Evolutionary conservation across 768 basidiomycete species (phyloP), one percentile per base, ranked within the genome.

Genomic region (Boletus rubroflammeus): DNA sequence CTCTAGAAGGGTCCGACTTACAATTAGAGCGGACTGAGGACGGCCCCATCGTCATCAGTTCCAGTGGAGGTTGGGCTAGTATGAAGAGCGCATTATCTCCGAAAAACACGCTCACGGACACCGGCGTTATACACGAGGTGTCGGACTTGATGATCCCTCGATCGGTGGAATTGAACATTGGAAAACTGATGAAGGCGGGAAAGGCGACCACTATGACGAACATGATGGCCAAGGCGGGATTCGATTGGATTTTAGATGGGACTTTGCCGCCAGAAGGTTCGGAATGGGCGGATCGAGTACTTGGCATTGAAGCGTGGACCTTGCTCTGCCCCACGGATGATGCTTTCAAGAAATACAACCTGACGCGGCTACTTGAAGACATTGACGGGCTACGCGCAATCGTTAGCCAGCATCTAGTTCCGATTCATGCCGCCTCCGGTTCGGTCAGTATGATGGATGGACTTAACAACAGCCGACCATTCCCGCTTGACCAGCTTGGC

Each of bases 161-260:
- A 19, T 85, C 89, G 10, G 85, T 98, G 42, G 76, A 93, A 41
- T 75, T 99, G 56, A 93, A 86, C 5, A 75, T 95, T 31, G 90
- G 84, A n/a, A 98, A 98, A 70, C 79, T 99, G 31, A 78, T 94
- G 61, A 85, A 83, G 62, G 96, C 95, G 4, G 91, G 91, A 21
- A 89, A 91, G 67, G 91, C 86, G 40, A 84, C 79, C 31, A 97
- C 90, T 3, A 98, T 99, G 94, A 76, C 81, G 21, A 90, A 85
- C 31, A 69, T 99, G 64, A 78, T 97, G 55, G 75, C 80, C 52
- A 89, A 88, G 62, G 93, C 91, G 2, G 93, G 93, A 10, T 81
- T 97, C 54, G 88, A 87, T 35, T 98, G 95, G 94, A 73, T 97
- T 35, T 73, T 98, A 51, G 86, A 98, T 59, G 96, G 95, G 5